Conservation (phyloP, 2,329 filamentous ascomycete species). For the Nectriaceae sp. region DNA sequence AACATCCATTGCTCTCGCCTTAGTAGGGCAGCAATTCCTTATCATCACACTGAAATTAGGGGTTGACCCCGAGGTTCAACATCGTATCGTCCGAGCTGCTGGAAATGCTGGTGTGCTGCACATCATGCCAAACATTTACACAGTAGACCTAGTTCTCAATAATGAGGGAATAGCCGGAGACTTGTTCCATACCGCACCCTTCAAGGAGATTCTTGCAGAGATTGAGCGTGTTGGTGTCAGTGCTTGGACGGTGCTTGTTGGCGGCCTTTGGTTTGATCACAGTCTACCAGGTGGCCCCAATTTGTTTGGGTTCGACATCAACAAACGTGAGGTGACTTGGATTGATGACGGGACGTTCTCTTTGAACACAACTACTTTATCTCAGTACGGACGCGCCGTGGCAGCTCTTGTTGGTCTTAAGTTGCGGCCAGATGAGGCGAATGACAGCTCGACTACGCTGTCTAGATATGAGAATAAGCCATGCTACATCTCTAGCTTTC, state of each 20-base stretch:
- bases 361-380: conserved; percentile 7
- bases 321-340: conserved; percentile 33
- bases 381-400: conserved; percentile 7
- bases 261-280: conserved; percentile 15
- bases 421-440: neutral
- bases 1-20: conserved; percentile 43
- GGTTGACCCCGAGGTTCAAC: conserved; percentile 40
- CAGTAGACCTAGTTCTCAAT: conserved; percentile 27
- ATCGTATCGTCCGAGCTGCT: conserved; percentile 46
- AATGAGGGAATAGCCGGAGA: neutral
- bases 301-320: conserved; percentile 49
- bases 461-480: conserved; percentile 46
- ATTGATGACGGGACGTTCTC: conserved; percentile 4
- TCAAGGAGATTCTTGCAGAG: neutral
- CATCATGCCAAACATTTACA: conserved; percentile 48
- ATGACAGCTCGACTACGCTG: conserved; percentile 23
- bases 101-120: conserved; percentile 47
- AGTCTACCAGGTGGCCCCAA: conserved; percentile 1
- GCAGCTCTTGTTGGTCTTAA: conserved; percentile 8
- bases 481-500: conserved; percentile 58
- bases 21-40: conserved; percentile 52
- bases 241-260: conserved; percentile 9
- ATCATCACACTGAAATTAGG: conserved; percentile 45
- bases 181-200: neutral
- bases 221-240: conserved; percentile 9